A percentile compares a stretch with the other conserved stretches of the same genome.
Evolutionary conservation across 2,329 filamentous ascomycete species (phyloP).

Genomic region (Colletotrichum tofieldiae): DNA sequence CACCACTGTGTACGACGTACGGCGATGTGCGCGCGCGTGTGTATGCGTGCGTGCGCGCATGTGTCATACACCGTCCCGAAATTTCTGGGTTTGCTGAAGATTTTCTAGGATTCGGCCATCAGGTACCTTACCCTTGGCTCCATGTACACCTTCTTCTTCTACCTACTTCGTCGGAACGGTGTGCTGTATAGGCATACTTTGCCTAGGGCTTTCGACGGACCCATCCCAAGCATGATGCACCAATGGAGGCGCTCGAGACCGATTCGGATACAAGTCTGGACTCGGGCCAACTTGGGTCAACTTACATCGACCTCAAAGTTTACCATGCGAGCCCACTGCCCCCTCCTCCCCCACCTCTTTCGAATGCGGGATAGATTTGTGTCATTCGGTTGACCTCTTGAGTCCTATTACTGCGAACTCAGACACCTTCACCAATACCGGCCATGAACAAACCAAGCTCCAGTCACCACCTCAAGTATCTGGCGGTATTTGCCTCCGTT

Average conservation of each 20-base stretch:
- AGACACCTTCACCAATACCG: neutral
- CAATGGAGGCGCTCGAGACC: no score
- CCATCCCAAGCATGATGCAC: neutral
- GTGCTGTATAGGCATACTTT: no score
- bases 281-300: neutral
- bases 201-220: no score
- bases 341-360: neutral
- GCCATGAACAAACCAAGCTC: constrained; percentile 23
- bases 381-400: neutral
- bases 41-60: no score
- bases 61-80: neutral
- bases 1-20: neutral
- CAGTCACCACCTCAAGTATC: constrained; percentile 32
- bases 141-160: no score
- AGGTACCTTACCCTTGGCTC: neutral
- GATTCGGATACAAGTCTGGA: neutral
- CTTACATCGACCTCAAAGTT: neutral
- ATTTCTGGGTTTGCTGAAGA: neutral
- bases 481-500: constrained; percentile 23
- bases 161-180: neutral
- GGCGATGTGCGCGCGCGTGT: no score
- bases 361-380: neutral
- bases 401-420: neutral
- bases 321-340: neutral
- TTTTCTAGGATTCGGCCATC: neutral